Evolutionary conservation across 2,329 filamentous ascomycete species (phyloP), one percentile per base, ranked within the genome.

Genomic region (Apiospora rasikravindrae): DNA sequence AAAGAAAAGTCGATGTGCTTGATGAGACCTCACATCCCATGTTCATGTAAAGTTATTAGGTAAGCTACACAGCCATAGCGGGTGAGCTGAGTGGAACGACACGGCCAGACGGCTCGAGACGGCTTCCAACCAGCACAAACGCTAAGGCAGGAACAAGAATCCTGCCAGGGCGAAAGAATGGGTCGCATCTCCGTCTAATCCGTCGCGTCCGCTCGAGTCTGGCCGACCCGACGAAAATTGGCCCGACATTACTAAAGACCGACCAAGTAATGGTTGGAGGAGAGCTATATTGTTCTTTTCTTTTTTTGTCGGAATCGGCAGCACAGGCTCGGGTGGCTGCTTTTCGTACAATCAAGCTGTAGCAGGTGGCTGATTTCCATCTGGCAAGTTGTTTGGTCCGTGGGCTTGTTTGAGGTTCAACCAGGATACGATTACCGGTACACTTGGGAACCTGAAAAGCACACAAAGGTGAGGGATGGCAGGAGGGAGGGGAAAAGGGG

Each of bases 121-220:
- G 51, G 51, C 51, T 57, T 24, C 51, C 51, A 57, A 33, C 26
- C 26, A 33, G 4, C 14, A 57, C 26, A 40, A 64, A 64, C 57
- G 33, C 57, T 64, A 64, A 64, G 57, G 57, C 57, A 64, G 57
- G 57, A 40, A 64, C 57, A 40, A 64, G 29, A 64, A 40, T 64
- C 57, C 57, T 64, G 5, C 5, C 57, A 64, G 57, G 57, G 57
- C 33, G 11, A 22, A 64, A 64, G 11, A 64, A 37, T 37, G 57
- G 57, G 57, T 64, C 57, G 8, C 11, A 51, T 51, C 19, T 40
- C 33, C 33, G 57, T 64, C 33, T 64, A 64, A 64, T 64, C 33
- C 29, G 57, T 64, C 57, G 57, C 22, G 33, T 64, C 57, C 22
- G n/a, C 57, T 61, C 53, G 33, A 61, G 53, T 61, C 26, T 33